Base-by-base conservation (phyloP, 306 rosid species). In the Oxytropis ochrocephala region DNA sequence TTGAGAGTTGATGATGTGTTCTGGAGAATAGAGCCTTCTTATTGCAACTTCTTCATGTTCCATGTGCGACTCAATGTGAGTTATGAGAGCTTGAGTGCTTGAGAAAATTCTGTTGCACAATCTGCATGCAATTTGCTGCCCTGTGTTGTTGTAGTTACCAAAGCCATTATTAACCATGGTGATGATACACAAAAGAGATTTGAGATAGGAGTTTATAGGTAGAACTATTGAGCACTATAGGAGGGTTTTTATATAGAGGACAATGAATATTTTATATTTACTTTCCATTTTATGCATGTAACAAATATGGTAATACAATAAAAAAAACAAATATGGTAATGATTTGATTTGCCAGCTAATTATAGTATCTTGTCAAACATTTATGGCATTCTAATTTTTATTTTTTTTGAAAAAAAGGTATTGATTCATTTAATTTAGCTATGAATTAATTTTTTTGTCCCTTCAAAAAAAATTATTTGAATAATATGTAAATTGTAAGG, bases 1-100 rank as follows among this genome's bases (percentile, higher is more conserved):
- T 4, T 17, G 69, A 54, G 75, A 2, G 16, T 33, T 50, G 63
- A n/a, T n/a, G n/a, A 14, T 29, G 5, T 41, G 3, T 35, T 16
- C 51, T 9, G 27, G 17, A 3, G 50, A 76, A 35, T 67, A 44
- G 12, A 68, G 79, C 57, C 78, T 76, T 53, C 63, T 79, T 7
- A 72, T 13, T 35, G 74, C 56, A n/a, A 32, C 42, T 14, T 81
- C 87, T 1, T 83, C 85, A 5, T 73, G 67, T 55, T 56, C 59
- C 27, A 85, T 59, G 60, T 92, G 98, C 48, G 83, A 63, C 10
- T 84, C 89, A 1, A 89, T 72, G 11, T 87, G 98, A 41, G 60
- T 38, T 19, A 83, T 24, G n/a, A 89, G 83, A 29, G 87, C 81
- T 56, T 80, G 84, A 12, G 59, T 73, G 81, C 19, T 78, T 55